Base-by-base conservation (phyloP, 2,329 filamentous ascomycete genomes). In the Epichloe bromicola region DNA sequence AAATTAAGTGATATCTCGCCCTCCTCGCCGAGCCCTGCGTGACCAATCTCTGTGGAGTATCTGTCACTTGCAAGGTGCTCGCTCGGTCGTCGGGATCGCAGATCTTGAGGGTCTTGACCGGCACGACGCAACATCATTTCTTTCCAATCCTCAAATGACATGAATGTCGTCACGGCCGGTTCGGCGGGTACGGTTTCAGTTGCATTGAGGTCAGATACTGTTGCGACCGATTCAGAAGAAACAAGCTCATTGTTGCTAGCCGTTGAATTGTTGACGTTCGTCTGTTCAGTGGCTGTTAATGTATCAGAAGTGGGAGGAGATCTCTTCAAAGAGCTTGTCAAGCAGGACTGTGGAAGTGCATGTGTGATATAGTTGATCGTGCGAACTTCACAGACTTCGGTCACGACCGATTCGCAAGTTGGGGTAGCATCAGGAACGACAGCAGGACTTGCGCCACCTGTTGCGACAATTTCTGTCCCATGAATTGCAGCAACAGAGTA, bases 141-240 rank as follows among this genome's bases (percentile, higher is more conserved):
- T 70, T 95, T 97, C 93, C 93, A 98, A 61, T 97, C 91, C 64
- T 97, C 93, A 60, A 98, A 98, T 0, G 93, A 96, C 60, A 97
- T 81, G 65, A 97, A 97, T 6, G 89, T 57, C 5, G 61, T 60
- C 11, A 59, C 42, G 6, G 53, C 33, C 4, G 54, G 46, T 12
- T 55, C 54, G 3, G 52, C 14, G 1, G 53, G 34, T 19, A 51
- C 39, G n/a, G 53, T 48, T 50, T 56, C 44, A 17, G 40, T 39
- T 30, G 49, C 49, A 34, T 51, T 14, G 39, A 15, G 34, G 41
- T 42, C 33, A 49, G 46, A 17, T 19, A 23, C 11, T 26, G 46
- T 12, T n/a, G 44, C 38, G 4, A 44, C 19, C 14, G 53, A 15
- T 48, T 36, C 38, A 20, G 23, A 14, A 30, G 23, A 14, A 36